A percentile compares a stretch with the other conserved stretches of the same genome.
These are phyloP conservation scores for Globomyces pollinis-pini DNA, from an alignment of 192 early-diverging fungal species.

Conservation along the genomic window DNA sequence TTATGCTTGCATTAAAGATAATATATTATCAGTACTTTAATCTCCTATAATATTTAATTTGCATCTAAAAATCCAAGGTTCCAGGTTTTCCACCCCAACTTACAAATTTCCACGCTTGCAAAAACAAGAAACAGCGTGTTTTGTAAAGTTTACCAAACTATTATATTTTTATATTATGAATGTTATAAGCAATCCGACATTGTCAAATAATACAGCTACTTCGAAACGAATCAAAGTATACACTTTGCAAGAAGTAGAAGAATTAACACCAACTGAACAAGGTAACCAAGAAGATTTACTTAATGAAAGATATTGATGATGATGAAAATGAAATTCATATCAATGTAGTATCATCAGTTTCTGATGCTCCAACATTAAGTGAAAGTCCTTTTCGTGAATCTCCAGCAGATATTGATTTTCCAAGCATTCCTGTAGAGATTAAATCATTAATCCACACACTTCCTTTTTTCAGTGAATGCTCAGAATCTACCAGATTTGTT, in stretches of 20 bases:
- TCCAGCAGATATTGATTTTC: background rate
- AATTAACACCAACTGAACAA: background rate
- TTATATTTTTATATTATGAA: no score
- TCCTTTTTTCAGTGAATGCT: conserved; percentile 3
- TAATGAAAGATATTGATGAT: background rate
- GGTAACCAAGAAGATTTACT: background rate
- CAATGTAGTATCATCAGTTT: no score
- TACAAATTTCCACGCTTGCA: no score
- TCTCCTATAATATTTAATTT: no score
- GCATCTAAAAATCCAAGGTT: no score
- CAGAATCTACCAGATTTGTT: conserved; percentile 6
- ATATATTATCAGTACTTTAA: no score
- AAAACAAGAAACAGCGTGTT: no score
- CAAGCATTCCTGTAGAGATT: background rate
- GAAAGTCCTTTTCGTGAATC: background rate
- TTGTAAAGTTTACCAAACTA: no score
- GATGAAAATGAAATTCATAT: background rate
- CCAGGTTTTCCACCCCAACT: no score
- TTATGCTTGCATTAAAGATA: no score
- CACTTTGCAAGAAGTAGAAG: background rate
- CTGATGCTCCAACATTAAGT: background rate
- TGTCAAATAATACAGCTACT: no score
- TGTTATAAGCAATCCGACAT: no score
- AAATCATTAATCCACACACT: conserved; percentile 1
- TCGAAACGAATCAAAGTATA: background rate